Evolutionary conservation across 192 early-diverging fungal genomes (phyloP).

Genomic region (Mortierella alpina): DNA sequence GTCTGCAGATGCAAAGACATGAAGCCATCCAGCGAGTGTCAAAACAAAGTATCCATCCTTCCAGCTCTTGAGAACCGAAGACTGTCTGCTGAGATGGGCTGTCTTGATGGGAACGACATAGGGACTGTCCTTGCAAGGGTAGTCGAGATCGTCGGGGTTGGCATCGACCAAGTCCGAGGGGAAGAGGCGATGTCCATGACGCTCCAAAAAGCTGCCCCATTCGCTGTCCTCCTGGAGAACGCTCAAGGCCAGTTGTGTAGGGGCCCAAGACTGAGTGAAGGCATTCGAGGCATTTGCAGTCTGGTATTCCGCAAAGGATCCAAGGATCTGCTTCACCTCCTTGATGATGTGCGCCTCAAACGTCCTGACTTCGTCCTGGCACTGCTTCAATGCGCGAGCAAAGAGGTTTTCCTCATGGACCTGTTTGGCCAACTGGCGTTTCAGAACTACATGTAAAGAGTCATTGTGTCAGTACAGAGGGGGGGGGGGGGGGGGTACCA

Average conservation of each 20-base stretch:
- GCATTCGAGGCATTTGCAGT: conserved; percentile 14
- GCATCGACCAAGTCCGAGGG: conserved; percentile 55
- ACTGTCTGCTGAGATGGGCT: conserved; percentile 53
- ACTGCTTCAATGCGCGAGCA: conserved; percentile 47
- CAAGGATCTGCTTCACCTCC: conserved; percentile 43
- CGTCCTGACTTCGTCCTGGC: conserved; percentile 40
- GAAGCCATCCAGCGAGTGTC: conserved; percentile 57
- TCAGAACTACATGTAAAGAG: conserved; percentile 7
- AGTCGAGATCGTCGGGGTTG: conserved; percentile 55
- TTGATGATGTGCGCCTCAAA: conserved; percentile 42
- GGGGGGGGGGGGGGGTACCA: background rate
- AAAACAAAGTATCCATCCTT: conserved; percentile 58
- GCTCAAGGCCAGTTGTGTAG: conserved; percentile 43
- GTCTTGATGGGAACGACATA: conserved; percentile 55
- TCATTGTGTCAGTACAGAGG: background rate
- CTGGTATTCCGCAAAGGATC: conserved; percentile 35
- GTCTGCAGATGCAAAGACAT: conserved; percentile 51
- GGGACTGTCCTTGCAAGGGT: conserved; percentile 56
- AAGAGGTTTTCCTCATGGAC: conserved; percentile 45
- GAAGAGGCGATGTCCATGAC: conserved; percentile 47
- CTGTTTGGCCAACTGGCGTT: conserved; percentile 42
- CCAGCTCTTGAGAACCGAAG: conserved; percentile 56
- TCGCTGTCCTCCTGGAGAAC: conserved; percentile 52
- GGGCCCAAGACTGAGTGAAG: conserved; percentile 34
- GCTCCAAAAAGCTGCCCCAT: conserved; percentile 53